These are phyloP conservation scores for Capsicum baccatum DNA, from an alignment of 257 asterid genomes.

Conservation along the genomic window DNA sequence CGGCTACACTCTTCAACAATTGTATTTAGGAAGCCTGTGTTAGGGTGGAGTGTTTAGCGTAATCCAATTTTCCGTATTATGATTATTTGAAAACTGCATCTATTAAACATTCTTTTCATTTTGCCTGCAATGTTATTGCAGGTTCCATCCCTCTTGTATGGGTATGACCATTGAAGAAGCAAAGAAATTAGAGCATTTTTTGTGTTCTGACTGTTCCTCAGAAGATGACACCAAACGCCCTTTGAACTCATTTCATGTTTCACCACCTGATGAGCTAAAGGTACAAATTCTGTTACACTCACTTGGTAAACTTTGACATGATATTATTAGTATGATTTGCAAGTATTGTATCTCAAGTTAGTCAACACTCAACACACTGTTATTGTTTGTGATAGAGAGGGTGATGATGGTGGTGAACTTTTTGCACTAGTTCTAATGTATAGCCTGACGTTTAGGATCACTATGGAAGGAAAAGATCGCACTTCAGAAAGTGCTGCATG, in stretches of 20 bases:
- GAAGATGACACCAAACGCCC: slow-evolving; percentile 77
- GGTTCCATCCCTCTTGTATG: slow-evolving; percentile 94
- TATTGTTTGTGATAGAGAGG: slow-evolving; percentile 19
- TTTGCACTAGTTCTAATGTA: neutral
- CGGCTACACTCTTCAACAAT: neutral
- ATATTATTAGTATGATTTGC: neutral
- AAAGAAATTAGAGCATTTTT: slow-evolving; percentile 75
- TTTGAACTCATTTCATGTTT: slow-evolving; percentile 66
- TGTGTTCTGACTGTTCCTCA: slow-evolving; percentile 82
- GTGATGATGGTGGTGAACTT: neutral
- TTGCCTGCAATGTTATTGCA: slow-evolving; percentile 32
- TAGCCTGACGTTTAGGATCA: neutral
- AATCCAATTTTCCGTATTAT: neutral
- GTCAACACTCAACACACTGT: neutral
- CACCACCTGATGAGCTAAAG: slow-evolving; percentile 61
- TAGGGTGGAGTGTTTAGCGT: slow-evolving; percentile 2
- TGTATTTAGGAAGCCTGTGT: neutral
- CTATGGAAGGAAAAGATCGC: neutral
- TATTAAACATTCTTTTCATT: neutral
- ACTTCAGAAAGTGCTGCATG: neutral
- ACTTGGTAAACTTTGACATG: slow-evolving; percentile 1
- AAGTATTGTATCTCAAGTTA: neutral
- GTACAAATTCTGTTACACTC: slow-evolving; percentile 32
- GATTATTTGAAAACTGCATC: neutral
- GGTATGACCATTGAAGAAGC: slow-evolving; percentile 86